phyloP scores from a whole-genome alignment of 2,329 filamentous ascomycete genomes.

The Ilyonectria sp. region DNA sequence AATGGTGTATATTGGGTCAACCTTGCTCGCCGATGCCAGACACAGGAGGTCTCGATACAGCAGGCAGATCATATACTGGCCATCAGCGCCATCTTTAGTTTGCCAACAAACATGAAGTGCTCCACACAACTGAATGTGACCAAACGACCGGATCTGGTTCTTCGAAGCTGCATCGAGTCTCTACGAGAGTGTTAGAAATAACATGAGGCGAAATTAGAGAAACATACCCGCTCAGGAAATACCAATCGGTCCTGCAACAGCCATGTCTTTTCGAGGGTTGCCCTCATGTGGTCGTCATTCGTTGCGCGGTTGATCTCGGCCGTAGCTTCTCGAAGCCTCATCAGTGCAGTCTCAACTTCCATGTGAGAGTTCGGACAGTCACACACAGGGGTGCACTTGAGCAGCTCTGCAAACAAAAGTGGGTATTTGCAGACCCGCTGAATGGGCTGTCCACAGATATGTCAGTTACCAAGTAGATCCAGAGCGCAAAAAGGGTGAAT shows the following conservation, averaged over 20 bases:
- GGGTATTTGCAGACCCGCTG: constrained; percentile 94
- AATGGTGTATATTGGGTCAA: constrained; percentile 79
- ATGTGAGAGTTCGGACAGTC: constrained; percentile 89
- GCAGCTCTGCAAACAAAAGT: constrained; percentile 85
- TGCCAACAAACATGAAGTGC: constrained; percentile 89
- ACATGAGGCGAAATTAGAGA: neutral
- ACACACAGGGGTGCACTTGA: constrained; percentile 85
- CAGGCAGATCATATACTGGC: constrained; percentile 87
- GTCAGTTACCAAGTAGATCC: constrained; percentile 17
- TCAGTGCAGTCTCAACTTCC: constrained; percentile 81
- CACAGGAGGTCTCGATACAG: constrained; percentile 88
- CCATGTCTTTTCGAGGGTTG: constrained; percentile 85
- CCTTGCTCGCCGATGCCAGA: constrained; percentile 77
- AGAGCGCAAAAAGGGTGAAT: neutral
- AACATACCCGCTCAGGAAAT: constrained; percentile 79
- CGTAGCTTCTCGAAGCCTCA: constrained; percentile 81
- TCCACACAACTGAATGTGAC: constrained; percentile 86
- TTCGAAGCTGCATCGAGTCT: constrained; percentile 68
- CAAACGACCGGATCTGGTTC: constrained; percentile 82
- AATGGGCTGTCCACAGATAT: constrained; percentile 76
- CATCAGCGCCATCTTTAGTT: constrained; percentile 75
- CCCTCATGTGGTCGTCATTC: constrained; percentile 79
- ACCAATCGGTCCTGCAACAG: constrained; percentile 85
- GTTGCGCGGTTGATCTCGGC: constrained; percentile 88
- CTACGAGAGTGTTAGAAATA: constrained; percentile 48